Evolutionary conservation across 352 stramenopile species (phyloP).

Genomic region (Thalassiosira livingstoniorum): DNA sequence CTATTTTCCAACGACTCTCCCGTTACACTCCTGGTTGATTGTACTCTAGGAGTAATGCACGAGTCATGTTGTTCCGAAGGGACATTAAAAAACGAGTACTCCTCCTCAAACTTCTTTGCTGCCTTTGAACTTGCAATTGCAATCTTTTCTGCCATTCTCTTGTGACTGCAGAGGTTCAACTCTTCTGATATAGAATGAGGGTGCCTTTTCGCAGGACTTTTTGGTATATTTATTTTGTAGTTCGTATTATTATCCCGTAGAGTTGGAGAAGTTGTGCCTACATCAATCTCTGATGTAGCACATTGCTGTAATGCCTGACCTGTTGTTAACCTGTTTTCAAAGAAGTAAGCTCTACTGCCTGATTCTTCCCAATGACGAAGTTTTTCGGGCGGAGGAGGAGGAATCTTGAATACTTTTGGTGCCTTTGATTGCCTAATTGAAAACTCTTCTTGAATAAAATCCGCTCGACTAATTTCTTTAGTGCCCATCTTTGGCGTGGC

Average conservation of each 20-base stretch:
- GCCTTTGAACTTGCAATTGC: constrained; percentile 74
- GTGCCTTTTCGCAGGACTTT: constrained; percentile 59
- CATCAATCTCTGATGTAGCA: background rate
- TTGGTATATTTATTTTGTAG: constrained; percentile 59
- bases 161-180: constrained; percentile 55
- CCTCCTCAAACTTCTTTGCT: constrained; percentile 68
- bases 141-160: constrained; percentile 76
- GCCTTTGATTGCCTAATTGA: background rate
- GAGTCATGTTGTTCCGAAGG: constrained; percentile 23
- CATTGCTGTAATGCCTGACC: background rate
- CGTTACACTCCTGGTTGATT: background rate
- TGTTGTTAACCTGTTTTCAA: background rate
- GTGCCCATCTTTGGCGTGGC: constrained; percentile 28
- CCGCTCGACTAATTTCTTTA: background rate
- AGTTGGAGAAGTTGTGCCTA: background rate
- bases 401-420: constrained; percentile 53
- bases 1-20: background rate
- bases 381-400: constrained; percentile 52
- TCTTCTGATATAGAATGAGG: constrained; percentile 53
- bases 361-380: constrained; percentile 47
- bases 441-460: background rate
- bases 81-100: constrained; percentile 39
- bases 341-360: background rate
- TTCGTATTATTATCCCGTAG: constrained; percentile 16
- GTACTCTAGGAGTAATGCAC: background rate